A percentile compares a stretch with the other conserved stretches of the same genome.
These are phyloP conservation scores for Geranium brycei DNA, from an alignment of 345 rosid genomes.

Conservation along the genomic window DNA sequence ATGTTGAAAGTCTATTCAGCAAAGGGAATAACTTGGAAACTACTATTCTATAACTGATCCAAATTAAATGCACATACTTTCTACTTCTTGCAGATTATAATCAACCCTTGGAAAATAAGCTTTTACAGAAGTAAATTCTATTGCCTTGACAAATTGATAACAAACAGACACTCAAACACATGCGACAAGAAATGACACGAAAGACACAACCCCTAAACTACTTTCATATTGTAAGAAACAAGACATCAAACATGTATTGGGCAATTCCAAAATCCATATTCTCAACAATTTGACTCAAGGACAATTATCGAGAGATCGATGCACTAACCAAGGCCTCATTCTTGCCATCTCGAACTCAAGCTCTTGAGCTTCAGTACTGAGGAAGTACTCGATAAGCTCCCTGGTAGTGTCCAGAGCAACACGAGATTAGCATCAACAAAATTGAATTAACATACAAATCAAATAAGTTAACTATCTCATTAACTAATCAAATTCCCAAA, in stretches of 20 bases:
- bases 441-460: not conserved
- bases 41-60: not conserved
- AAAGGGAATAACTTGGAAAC: not conserved
- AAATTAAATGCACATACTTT: not conserved
- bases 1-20: not conserved
- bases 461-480: not conserved
- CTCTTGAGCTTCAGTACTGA: conserved; percentile 89
- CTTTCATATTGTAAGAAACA: too few relatives aligned
- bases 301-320: not conserved
- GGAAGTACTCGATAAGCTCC: conserved; percentile 72
- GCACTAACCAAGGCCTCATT: conserved; percentile 52
- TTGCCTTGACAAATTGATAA: not conserved
- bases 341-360: conserved; percentile 71
- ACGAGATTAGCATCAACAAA: conserved; percentile 41
- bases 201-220: conserved; percentile 9
- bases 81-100: not conserved
- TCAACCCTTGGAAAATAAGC: not conserved
- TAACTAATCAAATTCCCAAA: not conserved
- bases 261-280: conserved; percentile 4
- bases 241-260: conserved; percentile 9
- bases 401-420: conserved; percentile 48
- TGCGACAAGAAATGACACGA: not conserved
- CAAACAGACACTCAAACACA: not conserved
- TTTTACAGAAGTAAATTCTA: not conserved
- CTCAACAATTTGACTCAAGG: not conserved